phyloP scores from a whole-genome alignment of 2,329 filamentous ascomycete genomes.

The Cryphonectria japonica region DNA sequence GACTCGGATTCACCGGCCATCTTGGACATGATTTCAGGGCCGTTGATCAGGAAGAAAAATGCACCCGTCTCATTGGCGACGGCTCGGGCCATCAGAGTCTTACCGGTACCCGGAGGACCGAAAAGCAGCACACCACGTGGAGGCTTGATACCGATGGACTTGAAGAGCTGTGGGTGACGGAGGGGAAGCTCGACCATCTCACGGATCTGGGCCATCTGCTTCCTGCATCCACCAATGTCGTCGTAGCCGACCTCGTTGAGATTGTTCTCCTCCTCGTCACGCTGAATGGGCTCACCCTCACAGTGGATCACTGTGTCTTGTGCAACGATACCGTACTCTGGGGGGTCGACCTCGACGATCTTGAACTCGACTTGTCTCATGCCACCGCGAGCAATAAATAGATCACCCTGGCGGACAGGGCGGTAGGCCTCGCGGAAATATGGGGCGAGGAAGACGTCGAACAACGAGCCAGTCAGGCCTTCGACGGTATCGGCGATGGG shows the following conservation, averaged over 20 bases:
- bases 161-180: slow-evolving; percentile 97
- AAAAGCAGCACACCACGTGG: slow-evolving; percentile 96
- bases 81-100: slow-evolving; percentile 97
- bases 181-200: slow-evolving; percentile 97
- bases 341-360: slow-evolving; percentile 97
- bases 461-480: slow-evolving; percentile 94
- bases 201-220: slow-evolving; percentile 99
- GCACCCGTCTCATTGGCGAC: slow-evolving; percentile 98
- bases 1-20: slow-evolving; percentile 99
- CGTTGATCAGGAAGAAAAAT: slow-evolving; percentile 99
- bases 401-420: slow-evolving; percentile 93
- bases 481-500: slow-evolving; percentile 98
- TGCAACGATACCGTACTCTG: slow-evolving; percentile 97
- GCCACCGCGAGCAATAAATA: slow-evolving; percentile 95
- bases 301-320: slow-evolving; percentile 99
- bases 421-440: slow-evolving; percentile 99
- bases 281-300: slow-evolving; percentile 93
- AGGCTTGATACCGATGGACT: slow-evolving; percentile 99
- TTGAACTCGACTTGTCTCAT: slow-evolving; percentile 99
- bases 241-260: slow-evolving; percentile 99
- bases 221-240: slow-evolving; percentile 98
- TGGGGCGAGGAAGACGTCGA: slow-evolving; percentile 98
- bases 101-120: slow-evolving; percentile 97
- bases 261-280: slow-evolving; percentile 98
- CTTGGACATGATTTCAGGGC: slow-evolving; percentile 99